Conservation (phyloP, 495 filamentous ascomycete genomes). For the Elasticomyces elasticus region DNA sequence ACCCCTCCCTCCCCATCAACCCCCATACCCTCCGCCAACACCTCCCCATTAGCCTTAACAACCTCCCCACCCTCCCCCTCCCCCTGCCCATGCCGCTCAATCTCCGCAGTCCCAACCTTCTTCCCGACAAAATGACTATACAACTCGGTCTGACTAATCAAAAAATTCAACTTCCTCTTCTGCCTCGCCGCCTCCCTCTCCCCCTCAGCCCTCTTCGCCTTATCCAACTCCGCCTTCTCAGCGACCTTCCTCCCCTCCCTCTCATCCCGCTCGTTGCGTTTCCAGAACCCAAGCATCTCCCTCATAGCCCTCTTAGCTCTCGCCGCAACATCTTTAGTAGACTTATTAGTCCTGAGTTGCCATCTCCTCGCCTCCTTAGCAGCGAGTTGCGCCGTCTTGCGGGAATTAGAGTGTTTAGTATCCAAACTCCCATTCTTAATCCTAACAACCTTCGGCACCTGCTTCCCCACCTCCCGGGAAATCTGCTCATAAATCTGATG, state of each 20-base stretch:
- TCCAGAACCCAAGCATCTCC: slow-evolving; percentile 99
- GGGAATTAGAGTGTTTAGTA: slow-evolving; percentile 81
- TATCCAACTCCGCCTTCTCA: slow-evolving; percentile 92
- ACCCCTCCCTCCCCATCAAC: slow-evolving; percentile 45
- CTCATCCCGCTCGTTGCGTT: slow-evolving; percentile 95
- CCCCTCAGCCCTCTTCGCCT: slow-evolving; percentile 90
- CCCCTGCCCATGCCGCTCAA: slow-evolving; percentile 78
- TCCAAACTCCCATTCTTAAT: slow-evolving; percentile 72
- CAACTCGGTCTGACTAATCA: slow-evolving; percentile 96
- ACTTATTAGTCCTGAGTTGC: slow-evolving; percentile 97
- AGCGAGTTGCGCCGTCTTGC: slow-evolving; percentile 94
- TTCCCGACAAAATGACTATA: slow-evolving; percentile 99
- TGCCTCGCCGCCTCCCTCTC: slow-evolving; percentile 95
- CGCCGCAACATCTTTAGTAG: slow-evolving; percentile 92
- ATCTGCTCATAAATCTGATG: slow-evolving; percentile 98
- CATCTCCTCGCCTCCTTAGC: slow-evolving; percentile 95
- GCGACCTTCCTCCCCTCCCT: slow-evolving; percentile 86
- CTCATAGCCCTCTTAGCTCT: slow-evolving; percentile 96
- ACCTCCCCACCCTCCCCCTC: slow-evolving; percentile 50
- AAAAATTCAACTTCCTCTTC: slow-evolving; percentile 97
- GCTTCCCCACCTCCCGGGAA: slow-evolving; percentile 91
- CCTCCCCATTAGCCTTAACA: slow-evolving; percentile 47
- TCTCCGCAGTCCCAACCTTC: slow-evolving; percentile 94
- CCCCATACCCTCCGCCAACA: slow-evolving; percentile 37
- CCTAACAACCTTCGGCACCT: slow-evolving; percentile 82